Conservation (phyloP, 495 filamentous ascomycete genomes). For the Staphylotrichum tortipilum region DNA sequence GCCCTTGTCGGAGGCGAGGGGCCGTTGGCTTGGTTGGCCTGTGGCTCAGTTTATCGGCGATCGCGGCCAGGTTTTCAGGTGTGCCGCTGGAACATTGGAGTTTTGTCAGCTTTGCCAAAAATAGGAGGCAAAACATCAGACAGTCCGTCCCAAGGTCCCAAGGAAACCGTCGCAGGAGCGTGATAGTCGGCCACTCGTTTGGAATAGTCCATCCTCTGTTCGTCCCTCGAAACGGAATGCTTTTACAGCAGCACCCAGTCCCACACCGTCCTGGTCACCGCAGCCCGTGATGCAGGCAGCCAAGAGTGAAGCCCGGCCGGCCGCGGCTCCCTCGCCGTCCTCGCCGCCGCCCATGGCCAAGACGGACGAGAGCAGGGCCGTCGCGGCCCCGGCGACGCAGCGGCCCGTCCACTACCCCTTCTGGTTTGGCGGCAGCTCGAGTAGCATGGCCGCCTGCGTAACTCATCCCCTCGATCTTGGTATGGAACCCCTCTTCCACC, state of each 20-base stretch:
- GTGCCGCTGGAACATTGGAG: too few relatives aligned
- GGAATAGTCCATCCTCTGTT: neutral
- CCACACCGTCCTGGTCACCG: neutral
- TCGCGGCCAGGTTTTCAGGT: too few relatives aligned
- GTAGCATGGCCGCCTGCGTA: conserved; percentile 78
- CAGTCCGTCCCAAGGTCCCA: too few relatives aligned
- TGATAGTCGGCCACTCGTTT: neutral
- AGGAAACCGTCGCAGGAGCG: too few relatives aligned
- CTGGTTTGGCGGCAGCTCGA: conserved; percentile 92
- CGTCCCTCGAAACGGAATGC: conserved; percentile 12
- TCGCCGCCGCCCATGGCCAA: conserved; percentile 12
- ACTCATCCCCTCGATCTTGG: conserved; percentile 85
- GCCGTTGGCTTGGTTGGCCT: too few relatives aligned
- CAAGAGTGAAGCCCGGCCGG: conserved; percentile 1
- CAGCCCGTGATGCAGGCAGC: conserved; percentile 10
- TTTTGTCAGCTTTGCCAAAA: too few relatives aligned
- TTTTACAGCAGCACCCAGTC: conserved; percentile 7
- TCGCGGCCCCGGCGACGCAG: conserved; percentile 28
- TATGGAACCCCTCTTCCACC: conserved; percentile 25
- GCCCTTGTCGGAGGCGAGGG: too few relatives aligned
- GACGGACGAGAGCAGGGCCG: conserved; percentile 19
- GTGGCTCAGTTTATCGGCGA: too few relatives aligned
- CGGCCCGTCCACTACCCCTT: conserved; percentile 61
- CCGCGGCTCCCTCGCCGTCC: conserved; percentile 8
- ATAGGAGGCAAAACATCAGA: too few relatives aligned